phyloP scores from a whole-genome alignment of 805 yeast genomes.

The Zygosaccharomyces rouxii region DNA sequence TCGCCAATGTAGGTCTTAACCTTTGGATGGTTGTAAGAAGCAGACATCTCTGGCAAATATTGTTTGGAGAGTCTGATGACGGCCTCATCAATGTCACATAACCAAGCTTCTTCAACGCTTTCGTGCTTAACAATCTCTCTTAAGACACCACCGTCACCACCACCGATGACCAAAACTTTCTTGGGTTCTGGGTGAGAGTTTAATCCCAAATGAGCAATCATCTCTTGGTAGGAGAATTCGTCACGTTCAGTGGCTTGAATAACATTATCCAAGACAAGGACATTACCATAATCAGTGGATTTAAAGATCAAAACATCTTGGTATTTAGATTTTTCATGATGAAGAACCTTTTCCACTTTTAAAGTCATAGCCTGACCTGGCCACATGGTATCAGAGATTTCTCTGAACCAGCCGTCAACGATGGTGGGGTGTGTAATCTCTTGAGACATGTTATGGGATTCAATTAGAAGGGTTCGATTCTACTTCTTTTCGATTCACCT shows the following conservation, averaged over 20 bases:
- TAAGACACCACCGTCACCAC: constrained; percentile 98
- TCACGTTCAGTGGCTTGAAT: constrained; percentile 97
- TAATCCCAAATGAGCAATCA: constrained; percentile 92
- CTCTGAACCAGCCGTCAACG: constrained; percentile 91
- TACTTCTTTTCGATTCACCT: no score
- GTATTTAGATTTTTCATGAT: constrained; percentile 79
- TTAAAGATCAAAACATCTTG: constrained; percentile 94
- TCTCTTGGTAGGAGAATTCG: constrained; percentile 96
- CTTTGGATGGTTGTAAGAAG: constrained; percentile 81
- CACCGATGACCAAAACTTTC: constrained; percentile 91
- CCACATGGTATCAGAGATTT: constrained; percentile 93
- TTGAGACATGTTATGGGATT: constrained; percentile 24
- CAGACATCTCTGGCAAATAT: constrained; percentile 83
- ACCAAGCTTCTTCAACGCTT: constrained; percentile 78
- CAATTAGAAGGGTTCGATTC: neutral
- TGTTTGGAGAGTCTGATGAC: constrained; percentile 83
- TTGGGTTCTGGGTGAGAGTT: constrained; percentile 93
- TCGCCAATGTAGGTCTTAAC: constrained; percentile 90
- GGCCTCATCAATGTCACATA: constrained; percentile 93
- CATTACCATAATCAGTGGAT: constrained; percentile 92
- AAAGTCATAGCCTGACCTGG: constrained; percentile 98
- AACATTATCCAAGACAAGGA: constrained; percentile 87
- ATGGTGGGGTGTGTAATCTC: constrained; percentile 43
- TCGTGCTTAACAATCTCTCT: constrained; percentile 91
- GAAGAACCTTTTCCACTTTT: constrained; percentile 79